Percentiles rank a stretch among this genome's conserved stretches.
These are phyloP conservation scores for Neofusicoccum laricinum DNA, from an alignment of 2,329 filamentous ascomycete species.

Conservation along the genomic window DNA sequence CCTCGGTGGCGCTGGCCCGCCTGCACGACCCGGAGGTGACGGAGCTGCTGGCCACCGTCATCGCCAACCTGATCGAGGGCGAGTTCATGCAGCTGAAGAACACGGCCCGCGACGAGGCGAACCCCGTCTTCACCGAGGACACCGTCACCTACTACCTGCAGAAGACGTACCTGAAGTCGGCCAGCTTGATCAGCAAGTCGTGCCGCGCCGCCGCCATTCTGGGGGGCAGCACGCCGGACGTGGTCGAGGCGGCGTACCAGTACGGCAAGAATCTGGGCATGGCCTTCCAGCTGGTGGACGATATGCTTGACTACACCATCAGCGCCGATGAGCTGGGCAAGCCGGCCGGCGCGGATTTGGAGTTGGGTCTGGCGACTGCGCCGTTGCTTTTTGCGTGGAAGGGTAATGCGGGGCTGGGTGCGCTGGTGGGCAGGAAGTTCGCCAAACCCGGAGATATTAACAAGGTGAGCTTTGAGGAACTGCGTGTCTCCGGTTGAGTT, in stretches of 20 bases:
- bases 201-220: conserved; percentile 87
- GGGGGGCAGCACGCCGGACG: conserved; percentile 70
- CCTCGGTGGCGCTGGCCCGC: conserved; percentile 88
- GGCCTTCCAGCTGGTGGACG: conserved; percentile 95
- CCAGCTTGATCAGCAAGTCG: conserved; percentile 92
- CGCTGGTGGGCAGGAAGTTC: conserved; percentile 90
- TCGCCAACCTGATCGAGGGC: conserved; percentile 95
- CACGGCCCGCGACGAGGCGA: conserved; percentile 80
- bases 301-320: conserved; percentile 95
- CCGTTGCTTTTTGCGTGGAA: conserved; percentile 96
- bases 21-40: conserved; percentile 91
- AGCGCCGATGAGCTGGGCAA: conserved; percentile 85
- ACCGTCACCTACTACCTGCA: conserved; percentile 91
- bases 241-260: conserved; percentile 85
- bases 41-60: conserved; percentile 91
- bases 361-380: conserved; percentile 89
- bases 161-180: conserved; percentile 97
- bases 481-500: not conserved
- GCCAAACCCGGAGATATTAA: conserved; percentile 76
- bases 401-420: conserved; percentile 76
- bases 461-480: conserved; percentile 57
- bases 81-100: conserved; percentile 99
- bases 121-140: conserved; percentile 82
- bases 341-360: conserved; percentile 88
- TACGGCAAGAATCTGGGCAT: conserved; percentile 93